Evolutionary conservation across 768 basidiomycete species (phyloP), one percentile per base, ranked within the genome.

Genomic region (Mrakia frigida): DNA sequence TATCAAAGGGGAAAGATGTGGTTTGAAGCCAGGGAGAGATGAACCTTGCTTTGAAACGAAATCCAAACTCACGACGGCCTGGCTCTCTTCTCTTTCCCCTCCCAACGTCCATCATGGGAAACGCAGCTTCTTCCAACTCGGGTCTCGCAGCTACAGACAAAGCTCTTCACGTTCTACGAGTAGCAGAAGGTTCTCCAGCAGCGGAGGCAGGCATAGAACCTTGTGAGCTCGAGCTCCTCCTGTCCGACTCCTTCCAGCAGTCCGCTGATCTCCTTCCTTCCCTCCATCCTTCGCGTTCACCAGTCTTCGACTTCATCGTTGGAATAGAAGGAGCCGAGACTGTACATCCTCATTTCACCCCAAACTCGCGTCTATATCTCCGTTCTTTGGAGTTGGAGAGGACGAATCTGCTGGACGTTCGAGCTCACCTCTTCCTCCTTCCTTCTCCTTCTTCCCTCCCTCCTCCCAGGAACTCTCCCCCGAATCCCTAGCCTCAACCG

Each of bases 281-380:
- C 6, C 52, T 25, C 9, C 21, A 28, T 25, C 21, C 18, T n/a
- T 39, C 1, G 3, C 50, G 10, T 7, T 43, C 13, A n/a, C 6
- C 67, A 78, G 77, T 94, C 85, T 99, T 99, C 81, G 97, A 98
- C 85, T 98, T 97, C 82, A 88, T 99, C 31, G 90, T 97, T 59
- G 97, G 96, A 14, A 91, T 93, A 75, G 90, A 93, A 81, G 91
- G 92, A 11, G 88, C 89, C 78, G 76, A 78, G n/a, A 76, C 80
- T 16, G 79, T 80, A 43, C 52, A 78, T 71, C 18, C 46, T 2
- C 7, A 14, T 50, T 18, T 50, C 46, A 21, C 6, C 11, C 18
- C 1, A 21, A 21, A 50, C n/a, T 18, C 46, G 11, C 39, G 6
- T 41, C 39, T 6, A 5, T 41, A 6, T 41, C 39, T 41, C 39